Conservation (phyloP, 176 grass and related monocot genomes). For the Juncus effusus region DNA sequence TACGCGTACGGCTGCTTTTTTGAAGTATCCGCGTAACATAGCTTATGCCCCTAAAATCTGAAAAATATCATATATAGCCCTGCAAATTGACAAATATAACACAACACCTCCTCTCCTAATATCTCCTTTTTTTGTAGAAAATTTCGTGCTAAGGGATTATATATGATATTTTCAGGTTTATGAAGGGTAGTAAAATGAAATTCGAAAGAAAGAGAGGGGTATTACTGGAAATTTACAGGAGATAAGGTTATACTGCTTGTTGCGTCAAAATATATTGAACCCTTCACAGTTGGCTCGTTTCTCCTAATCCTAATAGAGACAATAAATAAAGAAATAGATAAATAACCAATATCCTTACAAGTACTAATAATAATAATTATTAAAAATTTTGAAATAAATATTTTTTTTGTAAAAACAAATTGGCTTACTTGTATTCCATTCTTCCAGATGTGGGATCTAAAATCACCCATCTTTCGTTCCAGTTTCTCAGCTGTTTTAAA, state of each 20-base stretch:
- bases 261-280: slow-evolving; percentile 81
- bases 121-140: neutral
- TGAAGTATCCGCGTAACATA: no score
- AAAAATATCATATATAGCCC: no score
- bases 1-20: no score
- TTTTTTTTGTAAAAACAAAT: neutral
- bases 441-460: slow-evolving; percentile 90
- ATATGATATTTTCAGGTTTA: no score
- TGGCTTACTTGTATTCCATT: slow-evolving; percentile 98
- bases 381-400: slow-evolving; percentile 13
- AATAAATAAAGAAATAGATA: slow-evolving; percentile 21
- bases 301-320: slow-evolving; percentile 48
- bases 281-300: slow-evolving; percentile 73
- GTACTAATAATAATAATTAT: slow-evolving; percentile 14
- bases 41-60: no score
- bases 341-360: neutral
- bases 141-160: neutral
- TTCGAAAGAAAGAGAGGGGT: neutral
- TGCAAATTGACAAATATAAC: no score
- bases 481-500: slow-evolving; percentile 73
- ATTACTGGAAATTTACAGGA: slow-evolving; percentile 96
- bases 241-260: slow-evolving; percentile 90
- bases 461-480: slow-evolving; percentile 96
- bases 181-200: no score
- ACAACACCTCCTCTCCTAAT: no score